A percentile compares a stretch with the other conserved stretches of the same genome.
These are phyloP conservation scores for Circinella umbellata DNA, from an alignment of 371 early-diverging fungal genomes.

Conservation along the genomic window DNA sequence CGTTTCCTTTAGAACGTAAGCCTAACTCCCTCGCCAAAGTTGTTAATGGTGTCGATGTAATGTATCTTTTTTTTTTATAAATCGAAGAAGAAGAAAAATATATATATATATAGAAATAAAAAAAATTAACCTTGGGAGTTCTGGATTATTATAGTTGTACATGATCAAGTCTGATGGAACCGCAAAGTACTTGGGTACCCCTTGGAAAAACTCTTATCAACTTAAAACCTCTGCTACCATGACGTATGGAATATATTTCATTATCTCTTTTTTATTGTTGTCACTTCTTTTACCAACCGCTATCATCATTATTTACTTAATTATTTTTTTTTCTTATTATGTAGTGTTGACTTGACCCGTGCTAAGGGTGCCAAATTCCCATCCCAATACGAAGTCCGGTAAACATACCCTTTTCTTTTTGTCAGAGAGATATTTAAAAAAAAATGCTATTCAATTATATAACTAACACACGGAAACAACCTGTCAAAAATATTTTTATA, in stretches of 20 bases:
- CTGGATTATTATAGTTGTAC: slow-evolving; percentile 35
- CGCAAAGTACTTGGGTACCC: slow-evolving; percentile 42
- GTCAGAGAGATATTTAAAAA: no score
- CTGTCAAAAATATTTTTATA: slow-evolving; percentile 1
- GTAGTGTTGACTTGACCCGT: slow-evolving; percentile 50
- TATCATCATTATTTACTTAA: background rate
- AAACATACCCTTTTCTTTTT: no score
- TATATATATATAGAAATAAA: no score
- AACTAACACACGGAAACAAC: no score
- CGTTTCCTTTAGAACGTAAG: slow-evolving; percentile 33
- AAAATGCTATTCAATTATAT: no score
- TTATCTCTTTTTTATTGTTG: no score
- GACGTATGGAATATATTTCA: slow-evolving; percentile 29
- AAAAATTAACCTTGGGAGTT: background rate
- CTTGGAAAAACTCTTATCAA: slow-evolving; percentile 48
- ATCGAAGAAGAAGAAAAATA: no score
- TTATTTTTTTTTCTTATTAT: background rate
- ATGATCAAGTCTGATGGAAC: slow-evolving; percentile 39
- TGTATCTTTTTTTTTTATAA: slow-evolving; percentile 2
- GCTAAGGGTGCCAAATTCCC: slow-evolving; percentile 41
- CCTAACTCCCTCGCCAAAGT: slow-evolving; percentile 48
- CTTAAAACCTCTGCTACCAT: slow-evolving; percentile 47
- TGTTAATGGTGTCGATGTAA: slow-evolving; percentile 50
- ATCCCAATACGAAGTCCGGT: slow-evolving; percentile 56
- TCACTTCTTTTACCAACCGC: no score